These are phyloP conservation scores for Neurospora sp. DNA, from an alignment of 495 filamentous ascomycete species.

Conservation along the genomic window DNA sequence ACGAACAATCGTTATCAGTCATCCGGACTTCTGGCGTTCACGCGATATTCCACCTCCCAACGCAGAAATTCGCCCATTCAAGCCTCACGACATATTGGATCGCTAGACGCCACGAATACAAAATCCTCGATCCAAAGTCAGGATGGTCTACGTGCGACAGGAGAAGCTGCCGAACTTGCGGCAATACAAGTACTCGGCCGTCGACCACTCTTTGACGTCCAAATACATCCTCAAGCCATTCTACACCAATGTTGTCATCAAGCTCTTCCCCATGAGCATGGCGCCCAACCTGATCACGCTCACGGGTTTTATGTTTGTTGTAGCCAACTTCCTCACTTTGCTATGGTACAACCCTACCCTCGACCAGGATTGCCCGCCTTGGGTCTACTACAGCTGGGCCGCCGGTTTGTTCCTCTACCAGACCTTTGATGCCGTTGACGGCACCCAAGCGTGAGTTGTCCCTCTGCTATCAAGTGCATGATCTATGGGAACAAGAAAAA, in stretches of 20 bases:
- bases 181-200: constrained; percentile 83
- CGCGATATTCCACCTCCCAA: not conserved
- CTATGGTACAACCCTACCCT: constrained; percentile 94
- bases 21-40: not conserved
- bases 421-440: constrained; percentile 96
- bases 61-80: not conserved
- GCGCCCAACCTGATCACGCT: constrained; percentile 80
- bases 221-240: constrained; percentile 92
- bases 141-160: constrained; percentile 81
- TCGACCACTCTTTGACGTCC: constrained; percentile 84
- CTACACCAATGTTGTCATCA: constrained; percentile 89
- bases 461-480: not conserved
- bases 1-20: not conserved
- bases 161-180: constrained; percentile 77
- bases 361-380: constrained; percentile 83
- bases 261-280: constrained; percentile 92
- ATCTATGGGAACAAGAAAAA: not conserved
- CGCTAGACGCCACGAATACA: not conserved
- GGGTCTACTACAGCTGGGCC: constrained; percentile 92
- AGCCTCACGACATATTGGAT: not conserved
- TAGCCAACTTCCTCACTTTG: constrained; percentile 84
- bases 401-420: constrained; percentile 90
- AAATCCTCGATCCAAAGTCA: constrained; percentile 9
- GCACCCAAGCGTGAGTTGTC: constrained; percentile 69
- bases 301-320: constrained; percentile 82